phyloP scores from a whole-genome alignment of 2,329 filamentous ascomycete genomes.

The Cadophora malorum region DNA sequence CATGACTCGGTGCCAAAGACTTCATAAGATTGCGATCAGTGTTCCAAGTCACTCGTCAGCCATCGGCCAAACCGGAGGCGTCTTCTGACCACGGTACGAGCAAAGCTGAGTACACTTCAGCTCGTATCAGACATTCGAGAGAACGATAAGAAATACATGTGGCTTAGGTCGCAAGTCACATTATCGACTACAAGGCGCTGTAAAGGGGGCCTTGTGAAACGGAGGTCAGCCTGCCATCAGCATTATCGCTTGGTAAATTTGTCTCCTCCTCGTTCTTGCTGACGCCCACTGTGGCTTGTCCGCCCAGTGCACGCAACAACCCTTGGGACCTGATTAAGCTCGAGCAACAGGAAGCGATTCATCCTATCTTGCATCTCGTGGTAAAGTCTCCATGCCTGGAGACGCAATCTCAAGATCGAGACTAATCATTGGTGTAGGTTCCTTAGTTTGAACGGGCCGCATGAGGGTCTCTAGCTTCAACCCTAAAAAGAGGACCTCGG shows the following conservation, averaged over 20 bases:
- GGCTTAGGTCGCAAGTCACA: conserved; percentile 15
- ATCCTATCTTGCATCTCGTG: conserved; percentile 20
- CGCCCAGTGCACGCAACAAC: not conserved
- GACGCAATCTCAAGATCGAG: conserved; percentile 13
- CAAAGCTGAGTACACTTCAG: conserved; percentile 23
- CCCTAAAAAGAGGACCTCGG: conserved; percentile 26
- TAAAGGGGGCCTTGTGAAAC: not conserved
- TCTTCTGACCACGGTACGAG: conserved; percentile 23
- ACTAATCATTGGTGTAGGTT: not conserved
- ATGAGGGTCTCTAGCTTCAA: conserved; percentile 17
- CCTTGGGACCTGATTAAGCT: conserved; percentile 9
- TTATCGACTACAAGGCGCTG: not conserved
- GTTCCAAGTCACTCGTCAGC: conserved; percentile 23
- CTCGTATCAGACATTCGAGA: conserved; percentile 18
- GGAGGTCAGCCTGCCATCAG: conserved; percentile 18
- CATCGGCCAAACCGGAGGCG: conserved; percentile 22
- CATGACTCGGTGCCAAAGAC: conserved; percentile 19
- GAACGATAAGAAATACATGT: conserved; percentile 8
- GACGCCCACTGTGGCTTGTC: conserved; percentile 10
- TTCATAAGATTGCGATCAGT: conserved; percentile 19
- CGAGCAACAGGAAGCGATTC: conserved; percentile 10
- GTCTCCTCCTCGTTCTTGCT: conserved; percentile 20
- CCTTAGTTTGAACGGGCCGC: conserved; percentile 23
- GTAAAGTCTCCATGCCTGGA: not conserved
- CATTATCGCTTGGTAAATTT: conserved; percentile 3